Base-by-base conservation (phyloP, 176 grass and related monocot species). In the Pontederia crassipes region DNA sequence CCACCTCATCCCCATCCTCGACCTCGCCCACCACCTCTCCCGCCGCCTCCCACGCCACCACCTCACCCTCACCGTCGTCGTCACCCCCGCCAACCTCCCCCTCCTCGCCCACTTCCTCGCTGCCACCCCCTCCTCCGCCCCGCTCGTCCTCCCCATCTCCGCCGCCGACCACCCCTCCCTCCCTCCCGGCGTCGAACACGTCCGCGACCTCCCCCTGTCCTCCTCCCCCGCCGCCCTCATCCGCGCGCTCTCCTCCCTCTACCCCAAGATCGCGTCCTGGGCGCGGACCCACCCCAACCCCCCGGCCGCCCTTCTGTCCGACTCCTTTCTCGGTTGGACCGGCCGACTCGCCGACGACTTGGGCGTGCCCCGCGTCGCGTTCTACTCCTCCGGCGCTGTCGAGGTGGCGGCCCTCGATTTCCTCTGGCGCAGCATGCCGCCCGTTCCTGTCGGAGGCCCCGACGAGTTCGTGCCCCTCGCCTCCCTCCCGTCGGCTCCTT, bases 171-270 rank as follows among this genome's bases (percentile, higher is more conserved):
- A 61, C 72, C 6, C 32, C 40, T 9, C 17, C 9, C 0, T 28
- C 52, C 12, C 68, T 54, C 65, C 48, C 48, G 65, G 48, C 58
- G 66, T 50, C 8, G 54, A 11, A 2, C n/a, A 1, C 11, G 15
- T 8, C 8, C 11, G 40, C 16, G 57, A 3, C 28, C 71, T 82
- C 67, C 46, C 78, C 13, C 20, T 32, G 1, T 52, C 40, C 54
- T 72, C 75, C 11, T 79, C 72, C 72, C 0, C 46, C 17, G 85
- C 72, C 17, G 62, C 62, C 16, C 46, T 65, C 26, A 79, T 86
- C 70, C 66, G 75, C 13, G 66, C 80, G 55, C 81, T 86, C 71
- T 75, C 74, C n/a, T 66, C 77, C 57, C 48, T 55, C 24, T 12
- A 8, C 46, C 77, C 78, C 66, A 70, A 61, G 55, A 11, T 55